Evolutionary conservation across 805 yeast species (phyloP).

Genomic region (Wickerhamiella parazyma): DNA sequence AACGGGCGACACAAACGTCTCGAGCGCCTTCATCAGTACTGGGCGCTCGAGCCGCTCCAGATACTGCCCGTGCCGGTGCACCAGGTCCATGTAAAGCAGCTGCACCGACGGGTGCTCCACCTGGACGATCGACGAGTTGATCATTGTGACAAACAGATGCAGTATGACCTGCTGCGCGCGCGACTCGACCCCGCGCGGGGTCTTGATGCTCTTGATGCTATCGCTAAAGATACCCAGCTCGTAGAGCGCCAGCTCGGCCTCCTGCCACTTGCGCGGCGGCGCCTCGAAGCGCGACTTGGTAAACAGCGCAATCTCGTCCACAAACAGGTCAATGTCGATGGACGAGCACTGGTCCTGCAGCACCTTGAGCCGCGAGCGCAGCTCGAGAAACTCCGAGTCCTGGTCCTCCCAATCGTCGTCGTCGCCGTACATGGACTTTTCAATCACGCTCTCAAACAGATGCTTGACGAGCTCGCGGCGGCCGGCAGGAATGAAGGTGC

Average conservation of each 20-base stretch:
- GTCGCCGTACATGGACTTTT: conserved; percentile 67
- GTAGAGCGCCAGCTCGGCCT: conserved; percentile 71
- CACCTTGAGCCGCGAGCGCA: conserved; percentile 56
- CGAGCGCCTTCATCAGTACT: conserved; percentile 40
- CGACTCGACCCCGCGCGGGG: conserved; percentile 48
- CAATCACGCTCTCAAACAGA: conserved; percentile 52
- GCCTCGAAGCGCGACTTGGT: conserved; percentile 29
- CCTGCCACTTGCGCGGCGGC: conserved; percentile 48
- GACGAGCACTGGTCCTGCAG: conserved; percentile 74
- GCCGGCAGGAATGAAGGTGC: conserved; percentile 23
- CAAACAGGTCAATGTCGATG: conserved; percentile 45
- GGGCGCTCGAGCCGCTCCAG: conserved; percentile 31
- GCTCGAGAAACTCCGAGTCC: conserved; percentile 69
- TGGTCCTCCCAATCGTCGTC: conserved; percentile 38
- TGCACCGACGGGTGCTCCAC: conserved; percentile 70
- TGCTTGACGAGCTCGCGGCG: conserved; percentile 44
- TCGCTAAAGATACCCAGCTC: conserved; percentile 73
- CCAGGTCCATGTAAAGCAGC: conserved; percentile 67
- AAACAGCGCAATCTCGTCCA: conserved; percentile 46
- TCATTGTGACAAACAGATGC: conserved; percentile 34
- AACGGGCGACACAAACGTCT: conserved; percentile 62
- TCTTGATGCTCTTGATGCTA: conserved; percentile 49
- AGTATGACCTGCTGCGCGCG: conserved; percentile 49
- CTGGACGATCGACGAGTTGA: conserved; percentile 10
- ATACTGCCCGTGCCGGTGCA: conserved; percentile 63